Evolutionary conservation across 202 grass and related monocot genomes (phyloP).

Genomic region (Panicum virgatum): DNA sequence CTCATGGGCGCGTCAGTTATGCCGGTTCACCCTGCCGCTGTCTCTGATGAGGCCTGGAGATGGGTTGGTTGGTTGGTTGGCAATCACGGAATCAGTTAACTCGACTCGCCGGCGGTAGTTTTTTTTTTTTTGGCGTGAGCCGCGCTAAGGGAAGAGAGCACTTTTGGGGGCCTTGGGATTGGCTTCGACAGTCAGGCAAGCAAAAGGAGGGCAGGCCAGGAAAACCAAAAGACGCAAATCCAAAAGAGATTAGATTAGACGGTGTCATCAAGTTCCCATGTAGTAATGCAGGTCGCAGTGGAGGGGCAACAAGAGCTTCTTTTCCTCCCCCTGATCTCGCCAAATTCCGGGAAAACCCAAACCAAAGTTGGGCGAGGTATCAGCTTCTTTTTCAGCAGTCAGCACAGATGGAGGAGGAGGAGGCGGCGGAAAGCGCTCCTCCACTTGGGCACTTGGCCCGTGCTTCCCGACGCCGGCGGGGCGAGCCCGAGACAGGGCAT

Average conservation of each 20-base stretch:
- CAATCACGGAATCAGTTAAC: neutral
- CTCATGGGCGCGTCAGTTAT: neutral
- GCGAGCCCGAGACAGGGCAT: conserved; percentile 31
- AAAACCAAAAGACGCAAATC: neutral
- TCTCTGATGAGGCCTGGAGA: neutral
- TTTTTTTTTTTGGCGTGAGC: neutral
- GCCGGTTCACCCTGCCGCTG: neutral
- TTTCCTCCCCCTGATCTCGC: neutral
- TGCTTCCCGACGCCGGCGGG: conserved; percentile 5
- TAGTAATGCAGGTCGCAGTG: neutral
- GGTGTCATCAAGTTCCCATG: neutral
- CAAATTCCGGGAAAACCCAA: neutral
- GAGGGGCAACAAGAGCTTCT: neutral
- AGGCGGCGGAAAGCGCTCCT: neutral
- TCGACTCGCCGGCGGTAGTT: neutral
- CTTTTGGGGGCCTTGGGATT: conserved; percentile 19
- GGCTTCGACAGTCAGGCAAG: neutral
- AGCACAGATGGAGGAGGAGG: neutral
- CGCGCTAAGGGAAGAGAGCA: neutral
- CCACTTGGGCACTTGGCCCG: neutral
- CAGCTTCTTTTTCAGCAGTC: neutral
- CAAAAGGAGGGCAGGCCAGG: neutral
- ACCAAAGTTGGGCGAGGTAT: neutral
- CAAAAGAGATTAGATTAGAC: neutral
- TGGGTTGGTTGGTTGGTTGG: neutral